Evolutionary conservation across 1,284 basidiomycete species (phyloP).

Genomic region (Jaminaea rosea): DNA sequence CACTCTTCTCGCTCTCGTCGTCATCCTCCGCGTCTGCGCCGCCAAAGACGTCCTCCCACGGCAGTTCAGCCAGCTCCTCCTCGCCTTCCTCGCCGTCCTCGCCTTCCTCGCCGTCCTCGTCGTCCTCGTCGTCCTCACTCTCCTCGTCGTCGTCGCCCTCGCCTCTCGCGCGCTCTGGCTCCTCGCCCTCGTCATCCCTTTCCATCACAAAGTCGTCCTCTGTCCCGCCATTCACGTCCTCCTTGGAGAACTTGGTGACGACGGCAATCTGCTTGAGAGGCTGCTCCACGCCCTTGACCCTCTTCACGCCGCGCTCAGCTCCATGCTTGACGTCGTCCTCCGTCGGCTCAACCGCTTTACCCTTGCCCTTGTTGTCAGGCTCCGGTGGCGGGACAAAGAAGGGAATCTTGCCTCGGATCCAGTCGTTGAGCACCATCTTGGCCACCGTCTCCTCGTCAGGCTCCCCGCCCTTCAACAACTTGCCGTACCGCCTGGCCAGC

Average conservation of each 20-base stretch:
- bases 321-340: conserved; percentile 31
- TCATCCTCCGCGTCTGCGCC: conserved; percentile 48
- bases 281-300: conserved; percentile 55
- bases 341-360: conserved; percentile 11
- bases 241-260: conserved; percentile 53
- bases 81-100: conserved; percentile 40
- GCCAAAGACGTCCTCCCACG: conserved; percentile 68
- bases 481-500: conserved; percentile 81
- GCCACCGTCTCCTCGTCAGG: conserved; percentile 85
- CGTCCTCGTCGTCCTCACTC: conserved; percentile 16
- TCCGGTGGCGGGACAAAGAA: conserved; percentile 65
- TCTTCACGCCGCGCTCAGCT: conserved; percentile 43
- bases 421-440: conserved; percentile 91
- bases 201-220: conserved; percentile 43
- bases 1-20: no score
- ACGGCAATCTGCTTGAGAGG: conserved; percentile 55
- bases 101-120: conserved; percentile 22
- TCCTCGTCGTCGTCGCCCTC: conserved; percentile 15
- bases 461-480: conserved; percentile 86
- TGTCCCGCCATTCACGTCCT: conserved; percentile 40
- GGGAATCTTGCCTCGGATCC: conserved; percentile 91
- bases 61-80: conserved; percentile 55
- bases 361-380: conserved; percentile 21
- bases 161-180: conserved; percentile 16
- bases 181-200: conserved; percentile 32